A percentile compares a stretch with the other conserved stretches of the same genome.
Evolutionary conservation across 495 filamentous ascomycete species (phyloP).

Genomic region (Sporormia fimetaria): DNA sequence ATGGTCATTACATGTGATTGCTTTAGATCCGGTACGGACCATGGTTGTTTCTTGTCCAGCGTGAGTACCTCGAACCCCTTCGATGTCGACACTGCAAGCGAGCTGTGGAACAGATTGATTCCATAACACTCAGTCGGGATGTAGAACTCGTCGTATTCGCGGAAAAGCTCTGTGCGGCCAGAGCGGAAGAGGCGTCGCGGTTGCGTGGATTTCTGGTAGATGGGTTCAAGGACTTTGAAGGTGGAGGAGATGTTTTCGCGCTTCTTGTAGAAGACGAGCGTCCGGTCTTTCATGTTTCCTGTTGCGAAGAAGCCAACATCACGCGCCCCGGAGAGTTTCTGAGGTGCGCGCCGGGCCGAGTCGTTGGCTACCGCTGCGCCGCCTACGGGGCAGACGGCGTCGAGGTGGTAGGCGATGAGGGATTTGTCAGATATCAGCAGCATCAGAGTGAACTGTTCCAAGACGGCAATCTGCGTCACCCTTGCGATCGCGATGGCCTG

Average conservation of each 20-base stretch:
- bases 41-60: constrained; percentile 87
- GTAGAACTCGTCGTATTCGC: constrained; percentile 97
- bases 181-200: constrained; percentile 56
- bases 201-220: constrained; percentile 76
- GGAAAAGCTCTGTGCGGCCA: constrained; percentile 86
- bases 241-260: constrained; percentile 47
- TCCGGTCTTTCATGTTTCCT: constrained; percentile 91
- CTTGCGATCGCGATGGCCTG: constrained; percentile 60
- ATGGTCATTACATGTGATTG: constrained; percentile 67
- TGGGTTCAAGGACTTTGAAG: constrained; percentile 68
- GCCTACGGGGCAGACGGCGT: constrained; percentile 68
- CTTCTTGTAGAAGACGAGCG: constrained; percentile 92
- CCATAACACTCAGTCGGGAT: constrained; percentile 92
- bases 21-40: constrained; percentile 77
- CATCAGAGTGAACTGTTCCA: constrained; percentile 90
- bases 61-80: constrained; percentile 94
- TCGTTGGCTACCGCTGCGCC: constrained; percentile 53
- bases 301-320: constrained; percentile 95
- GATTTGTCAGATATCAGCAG: constrained; percentile 83
- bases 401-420: constrained; percentile 87
- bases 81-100: constrained; percentile 78
- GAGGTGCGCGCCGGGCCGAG: constrained; percentile 62
- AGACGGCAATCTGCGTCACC: constrained; percentile 86
- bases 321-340: constrained; percentile 74
- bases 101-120: constrained; percentile 90